phyloP scores from a whole-genome alignment of 306 rosid genomes.

The Prunus persica region DNA sequence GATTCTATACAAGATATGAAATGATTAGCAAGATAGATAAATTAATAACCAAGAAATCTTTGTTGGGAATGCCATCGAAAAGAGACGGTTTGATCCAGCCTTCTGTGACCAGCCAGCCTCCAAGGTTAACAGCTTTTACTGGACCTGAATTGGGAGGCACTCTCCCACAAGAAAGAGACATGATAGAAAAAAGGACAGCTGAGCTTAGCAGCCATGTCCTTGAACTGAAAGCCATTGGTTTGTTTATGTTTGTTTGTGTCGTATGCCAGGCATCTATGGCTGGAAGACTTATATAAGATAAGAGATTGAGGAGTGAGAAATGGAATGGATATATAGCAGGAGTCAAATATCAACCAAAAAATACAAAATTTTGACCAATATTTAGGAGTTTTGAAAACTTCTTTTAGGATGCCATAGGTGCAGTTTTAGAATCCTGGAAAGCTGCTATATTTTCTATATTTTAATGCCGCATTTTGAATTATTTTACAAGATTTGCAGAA shows the following conservation, averaged over 20 bases:
- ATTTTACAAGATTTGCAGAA: background rate
- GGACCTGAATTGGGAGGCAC: background rate
- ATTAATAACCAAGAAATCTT: conserved; percentile 50
- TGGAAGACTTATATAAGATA: background rate
- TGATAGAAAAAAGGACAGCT: conserved; percentile 1
- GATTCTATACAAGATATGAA: background rate
- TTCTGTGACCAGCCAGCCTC: conserved; percentile 84
- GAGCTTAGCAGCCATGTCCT: conserved; percentile 25
- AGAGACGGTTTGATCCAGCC: conserved; percentile 92
- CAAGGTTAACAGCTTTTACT: conserved; percentile 63
- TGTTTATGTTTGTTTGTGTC: background rate
- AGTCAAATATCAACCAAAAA: background rate
- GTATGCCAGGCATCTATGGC: background rate
- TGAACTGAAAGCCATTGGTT: conserved; percentile 23
- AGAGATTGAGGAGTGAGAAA: background rate
- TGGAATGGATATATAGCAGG: background rate
- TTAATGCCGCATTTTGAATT: background rate
- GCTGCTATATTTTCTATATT: background rate
- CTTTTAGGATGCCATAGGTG: background rate
- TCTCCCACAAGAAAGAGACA: conserved; percentile 27
- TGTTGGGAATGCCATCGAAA: conserved; percentile 72
- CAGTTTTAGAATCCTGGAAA: background rate
- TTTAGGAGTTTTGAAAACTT: background rate
- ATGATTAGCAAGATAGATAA: background rate
- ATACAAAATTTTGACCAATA: background rate